A percentile compares a stretch with the other conserved stretches of the same genome.
These are phyloP conservation scores for Starmerella bombicola DNA, from an alignment of 805 yeast species.

Conservation along the genomic window DNA sequence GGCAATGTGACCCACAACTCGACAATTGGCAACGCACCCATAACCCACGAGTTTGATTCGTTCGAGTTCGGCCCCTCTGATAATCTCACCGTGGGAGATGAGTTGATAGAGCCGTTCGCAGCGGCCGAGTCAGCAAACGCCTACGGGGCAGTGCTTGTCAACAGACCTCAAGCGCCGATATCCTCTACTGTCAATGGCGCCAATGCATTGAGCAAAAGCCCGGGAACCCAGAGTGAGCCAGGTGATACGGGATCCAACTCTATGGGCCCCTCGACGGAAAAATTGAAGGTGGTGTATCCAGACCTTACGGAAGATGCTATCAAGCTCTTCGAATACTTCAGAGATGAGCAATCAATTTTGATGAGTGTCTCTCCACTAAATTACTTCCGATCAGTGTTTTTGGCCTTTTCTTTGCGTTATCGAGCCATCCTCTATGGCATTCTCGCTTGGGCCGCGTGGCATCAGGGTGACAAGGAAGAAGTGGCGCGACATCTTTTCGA, in stretches of 20 bases:
- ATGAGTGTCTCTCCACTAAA: constrained; percentile 42
- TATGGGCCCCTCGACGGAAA: constrained; percentile 4
- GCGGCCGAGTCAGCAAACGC: background rate
- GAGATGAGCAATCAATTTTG: constrained; percentile 36
- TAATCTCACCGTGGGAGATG: constrained; percentile 2
- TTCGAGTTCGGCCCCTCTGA: background rate
- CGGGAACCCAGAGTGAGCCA: background rate
- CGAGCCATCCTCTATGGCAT: constrained; percentile 40
- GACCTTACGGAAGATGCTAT: constrained; percentile 35
- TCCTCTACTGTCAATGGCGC: background rate
- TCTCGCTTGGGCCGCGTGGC: constrained; percentile 45
- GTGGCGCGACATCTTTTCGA: constrained; percentile 22
- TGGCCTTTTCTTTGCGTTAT: constrained; percentile 41
- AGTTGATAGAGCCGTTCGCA: constrained; percentile 7
- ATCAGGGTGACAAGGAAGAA: constrained; percentile 27
- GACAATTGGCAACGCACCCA: background rate
- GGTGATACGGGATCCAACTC: background rate
- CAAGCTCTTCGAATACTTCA: constrained; percentile 39
- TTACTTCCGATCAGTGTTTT: constrained; percentile 40
- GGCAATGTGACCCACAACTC: background rate
- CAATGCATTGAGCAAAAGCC: background rate
- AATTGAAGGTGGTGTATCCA: constrained; percentile 10
- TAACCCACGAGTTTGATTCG: background rate
- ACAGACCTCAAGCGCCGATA: background rate
- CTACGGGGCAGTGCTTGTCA: background rate